Percentiles rank a stretch among this genome's conserved stretches.
Conservation (phyloP, 139 green algal species). For the Micractinium conductrix region DNA sequence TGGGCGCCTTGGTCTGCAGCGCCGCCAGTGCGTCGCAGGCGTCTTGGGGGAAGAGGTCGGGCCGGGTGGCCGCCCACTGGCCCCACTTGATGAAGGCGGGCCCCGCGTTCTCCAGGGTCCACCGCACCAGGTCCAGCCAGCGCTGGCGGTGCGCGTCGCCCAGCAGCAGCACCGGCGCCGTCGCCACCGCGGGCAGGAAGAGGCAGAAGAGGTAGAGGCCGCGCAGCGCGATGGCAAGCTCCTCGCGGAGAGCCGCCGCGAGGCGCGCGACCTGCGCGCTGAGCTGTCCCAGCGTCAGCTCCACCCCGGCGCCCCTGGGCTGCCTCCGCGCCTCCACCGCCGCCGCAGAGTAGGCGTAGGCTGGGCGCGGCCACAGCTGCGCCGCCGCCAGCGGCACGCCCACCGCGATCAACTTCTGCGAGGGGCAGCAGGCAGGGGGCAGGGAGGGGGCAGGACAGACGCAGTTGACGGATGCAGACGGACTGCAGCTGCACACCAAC, state of each 20-base stretch:
- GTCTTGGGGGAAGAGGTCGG: constrained; percentile 78
- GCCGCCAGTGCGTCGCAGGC: constrained; percentile 46
- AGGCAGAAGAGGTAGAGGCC: constrained; percentile 69
- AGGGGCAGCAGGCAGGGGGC: not conserved
- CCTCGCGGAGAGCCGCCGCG: constrained; percentile 1
- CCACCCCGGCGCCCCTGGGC: too few relatives aligned
- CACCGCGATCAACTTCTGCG: constrained; percentile 35
- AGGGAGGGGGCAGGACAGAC: not conserved
- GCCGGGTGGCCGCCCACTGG: constrained; percentile 85
- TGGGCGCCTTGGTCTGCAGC: constrained; percentile 83
- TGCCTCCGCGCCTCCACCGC: not conserved
- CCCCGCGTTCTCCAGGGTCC: constrained; percentile 80
- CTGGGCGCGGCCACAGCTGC: constrained; percentile 29
- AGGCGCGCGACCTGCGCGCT: not conserved
- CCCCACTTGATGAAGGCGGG: constrained; percentile 92
- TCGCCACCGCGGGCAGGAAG: constrained; percentile 68
- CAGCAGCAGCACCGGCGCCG: constrained; percentile 49
- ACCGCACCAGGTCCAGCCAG: constrained; percentile 80
- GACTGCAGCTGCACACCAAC: too few relatives aligned
- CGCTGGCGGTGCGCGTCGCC: constrained; percentile 16
- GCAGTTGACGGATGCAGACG: too few relatives aligned
- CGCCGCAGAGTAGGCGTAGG: constrained; percentile 14
- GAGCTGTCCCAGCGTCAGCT: constrained; percentile 22
- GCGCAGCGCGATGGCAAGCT: constrained; percentile 8
- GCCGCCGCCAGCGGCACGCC: constrained; percentile 40